Evolutionary conservation across 1,284 basidiomycete genomes (phyloP).

Genomic region (Schizophyllum amplum): DNA sequence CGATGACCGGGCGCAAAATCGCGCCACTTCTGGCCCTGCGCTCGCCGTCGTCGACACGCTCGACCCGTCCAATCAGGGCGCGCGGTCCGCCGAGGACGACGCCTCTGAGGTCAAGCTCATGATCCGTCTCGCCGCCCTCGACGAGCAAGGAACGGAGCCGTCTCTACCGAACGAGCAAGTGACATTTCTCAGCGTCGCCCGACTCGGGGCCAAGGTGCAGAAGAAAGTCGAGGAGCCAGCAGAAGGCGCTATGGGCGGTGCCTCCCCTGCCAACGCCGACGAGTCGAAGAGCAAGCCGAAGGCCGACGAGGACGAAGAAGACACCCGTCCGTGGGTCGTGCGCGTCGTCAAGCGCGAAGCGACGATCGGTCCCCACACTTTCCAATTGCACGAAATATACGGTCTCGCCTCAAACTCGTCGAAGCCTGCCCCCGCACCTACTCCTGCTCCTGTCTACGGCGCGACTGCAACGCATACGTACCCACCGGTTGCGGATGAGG

Average conservation of each 20-base stretch:
- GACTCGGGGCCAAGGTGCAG: constrained; percentile 38
- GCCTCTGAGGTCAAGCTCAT: constrained; percentile 66
- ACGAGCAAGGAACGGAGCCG: constrained; percentile 59
- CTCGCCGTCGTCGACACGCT: constrained; percentile 63
- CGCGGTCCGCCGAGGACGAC: constrained; percentile 37
- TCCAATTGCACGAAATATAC: constrained; percentile 89
- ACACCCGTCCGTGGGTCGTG: constrained; percentile 70
- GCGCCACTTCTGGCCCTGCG: constrained; percentile 47
- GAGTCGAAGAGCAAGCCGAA: constrained; percentile 8
- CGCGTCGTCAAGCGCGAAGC: constrained; percentile 87
- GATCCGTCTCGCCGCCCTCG: constrained; percentile 71
- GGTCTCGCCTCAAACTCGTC: constrained; percentile 58
- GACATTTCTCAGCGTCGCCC: constrained; percentile 80
- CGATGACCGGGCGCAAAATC: not conserved
- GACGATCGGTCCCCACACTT: constrained; percentile 83
- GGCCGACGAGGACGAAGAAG: constrained; percentile 35
- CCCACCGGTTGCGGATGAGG: constrained; percentile 43
- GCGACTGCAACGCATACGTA: constrained; percentile 32
- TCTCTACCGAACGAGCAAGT: constrained; percentile 72
- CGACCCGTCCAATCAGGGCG: constrained; percentile 27
- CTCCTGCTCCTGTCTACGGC: not conserved
- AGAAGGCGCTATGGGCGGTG: not conserved
- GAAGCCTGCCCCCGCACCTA: not conserved
- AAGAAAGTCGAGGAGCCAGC: not conserved
- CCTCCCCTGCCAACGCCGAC: not conserved